Conservation (phyloP, 78 protist genomes). For the Dictyostelium brefeldianum region DNA sequence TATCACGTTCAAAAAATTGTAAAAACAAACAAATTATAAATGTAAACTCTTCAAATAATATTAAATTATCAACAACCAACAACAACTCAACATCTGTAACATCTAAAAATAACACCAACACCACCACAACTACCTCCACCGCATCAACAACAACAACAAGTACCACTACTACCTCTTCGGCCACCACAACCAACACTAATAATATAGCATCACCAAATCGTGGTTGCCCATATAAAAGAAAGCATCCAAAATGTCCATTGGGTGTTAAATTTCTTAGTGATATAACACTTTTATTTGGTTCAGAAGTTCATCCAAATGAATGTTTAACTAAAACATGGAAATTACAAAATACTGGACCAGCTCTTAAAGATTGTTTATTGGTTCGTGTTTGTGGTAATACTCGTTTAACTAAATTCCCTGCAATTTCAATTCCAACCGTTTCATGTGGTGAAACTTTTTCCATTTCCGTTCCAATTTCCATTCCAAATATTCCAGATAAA, state of each 20-base stretch:
- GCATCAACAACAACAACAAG: not conserved
- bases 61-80: not conserved
- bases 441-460: not conserved
- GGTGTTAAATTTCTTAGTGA: conserved; percentile 38
- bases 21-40: not conserved
- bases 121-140: not conserved
- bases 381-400: conserved; percentile 76
- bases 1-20: conserved; percentile 24
- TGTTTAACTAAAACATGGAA: conserved; percentile 36
- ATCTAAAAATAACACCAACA: conserved; percentile 7
- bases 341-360: conserved; percentile 37
- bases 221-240: conserved; percentile 65
- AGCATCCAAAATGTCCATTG: conserved; percentile 6
- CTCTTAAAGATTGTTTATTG: conserved; percentile 61
- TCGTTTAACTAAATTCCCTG: not conserved
- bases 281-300: conserved; percentile 37
- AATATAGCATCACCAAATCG: conserved; percentile 25
- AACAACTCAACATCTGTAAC: not conserved
- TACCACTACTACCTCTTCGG: not conserved
- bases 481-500: conserved; percentile 36
- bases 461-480: conserved; percentile 25
- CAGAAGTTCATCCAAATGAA: conserved; percentile 33
- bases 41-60: not conserved
- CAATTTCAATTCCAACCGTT: conserved; percentile 33
- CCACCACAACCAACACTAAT: not conserved